phyloP scores from a whole-genome alignment of 1,284 basidiomycete genomes.

The Golubevia pallescens region DNA sequence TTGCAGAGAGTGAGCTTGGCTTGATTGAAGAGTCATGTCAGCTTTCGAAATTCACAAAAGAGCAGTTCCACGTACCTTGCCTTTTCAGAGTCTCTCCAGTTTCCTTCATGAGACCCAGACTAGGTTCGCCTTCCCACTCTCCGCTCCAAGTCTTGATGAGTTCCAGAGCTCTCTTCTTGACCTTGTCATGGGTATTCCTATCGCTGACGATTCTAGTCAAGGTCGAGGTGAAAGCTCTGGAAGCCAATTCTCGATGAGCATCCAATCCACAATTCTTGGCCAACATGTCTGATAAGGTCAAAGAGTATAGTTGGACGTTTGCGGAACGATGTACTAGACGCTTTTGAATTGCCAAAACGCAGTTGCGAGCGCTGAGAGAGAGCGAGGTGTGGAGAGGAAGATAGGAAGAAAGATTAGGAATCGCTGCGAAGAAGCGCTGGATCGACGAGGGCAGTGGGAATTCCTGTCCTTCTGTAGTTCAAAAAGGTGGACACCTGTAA shows the following conservation, averaged over 20 bases:
- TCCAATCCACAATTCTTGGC: slow-evolving; percentile 87
- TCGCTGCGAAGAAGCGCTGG: slow-evolving; percentile 2
- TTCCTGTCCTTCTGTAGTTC: too few species aligned
- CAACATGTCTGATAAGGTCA: slow-evolving; percentile 66
- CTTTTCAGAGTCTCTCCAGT: slow-evolving; percentile 82
- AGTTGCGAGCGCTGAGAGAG: slow-evolving; percentile 78
- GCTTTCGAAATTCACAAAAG: too few species aligned
- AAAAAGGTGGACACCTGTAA: neutral
- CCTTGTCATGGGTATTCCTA: slow-evolving; percentile 88
- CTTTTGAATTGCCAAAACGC: slow-evolving; percentile 83
- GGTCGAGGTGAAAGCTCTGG: slow-evolving; percentile 85
- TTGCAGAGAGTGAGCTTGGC: slow-evolving; percentile 1
- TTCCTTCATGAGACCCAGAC: slow-evolving; percentile 88
- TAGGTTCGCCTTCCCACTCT: slow-evolving; percentile 80
- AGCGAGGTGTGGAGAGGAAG: neutral
- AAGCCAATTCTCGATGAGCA: slow-evolving; percentile 85
- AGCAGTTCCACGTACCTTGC: too few species aligned
- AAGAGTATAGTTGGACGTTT: slow-evolving; percentile 92
- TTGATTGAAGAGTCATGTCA: neutral
- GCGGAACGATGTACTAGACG: slow-evolving; percentile 90
- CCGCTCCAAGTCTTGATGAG: slow-evolving; percentile 84
- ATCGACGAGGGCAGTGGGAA: slow-evolving; percentile 2
- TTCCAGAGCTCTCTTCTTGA: slow-evolving; percentile 76
- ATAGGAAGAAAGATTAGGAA: neutral
- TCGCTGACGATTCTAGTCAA: slow-evolving; percentile 85